Percentiles rank a stretch among this genome's conserved stretches.
phyloP scores from a whole-genome alignment of 2,329 filamentous ascomycete genomes.

The Elsinoe batatas region DNA sequence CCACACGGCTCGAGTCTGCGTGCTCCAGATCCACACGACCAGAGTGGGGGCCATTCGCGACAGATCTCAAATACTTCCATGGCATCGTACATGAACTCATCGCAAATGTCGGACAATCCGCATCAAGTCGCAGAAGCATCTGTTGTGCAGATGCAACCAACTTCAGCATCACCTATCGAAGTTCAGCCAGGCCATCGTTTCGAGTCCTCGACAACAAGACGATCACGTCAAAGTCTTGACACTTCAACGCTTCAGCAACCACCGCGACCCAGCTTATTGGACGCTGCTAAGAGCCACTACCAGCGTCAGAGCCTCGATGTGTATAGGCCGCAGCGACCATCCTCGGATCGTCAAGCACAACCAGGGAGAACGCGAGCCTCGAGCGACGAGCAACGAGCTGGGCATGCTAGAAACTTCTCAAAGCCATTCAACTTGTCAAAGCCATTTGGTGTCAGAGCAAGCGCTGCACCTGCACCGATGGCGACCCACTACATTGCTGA shows the following conservation, averaged over 20 bases:
- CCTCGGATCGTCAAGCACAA: neutral
- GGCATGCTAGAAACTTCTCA: conserved; percentile 7
- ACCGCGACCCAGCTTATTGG: neutral
- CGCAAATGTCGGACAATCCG: conserved; percentile 3
- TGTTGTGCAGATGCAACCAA: neutral
- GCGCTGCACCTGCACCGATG: neutral
- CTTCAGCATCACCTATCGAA: conserved; percentile 1
- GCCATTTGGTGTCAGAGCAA: neutral
- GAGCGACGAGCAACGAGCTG: neutral
- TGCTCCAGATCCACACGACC: neutral
- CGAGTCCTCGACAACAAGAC: neutral
- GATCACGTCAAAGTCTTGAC: neutral
- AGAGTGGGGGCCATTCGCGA: neutral
- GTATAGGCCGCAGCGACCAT: neutral
- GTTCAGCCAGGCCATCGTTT: neutral
- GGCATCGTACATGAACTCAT: conserved; percentile 7
- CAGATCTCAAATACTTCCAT: neutral
- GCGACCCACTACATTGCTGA: neutral
- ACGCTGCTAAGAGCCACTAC: neutral
- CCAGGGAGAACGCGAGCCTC: neutral
- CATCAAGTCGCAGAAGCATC: conserved; percentile 9
- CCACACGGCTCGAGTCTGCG: neutral
- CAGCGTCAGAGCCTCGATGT: neutral
- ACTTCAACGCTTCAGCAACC: neutral
- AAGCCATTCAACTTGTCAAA: conserved; percentile 7